phyloP scores from a whole-genome alignment of 106 monocot genomes.

The Phalaenopsis aphrodite region DNA sequence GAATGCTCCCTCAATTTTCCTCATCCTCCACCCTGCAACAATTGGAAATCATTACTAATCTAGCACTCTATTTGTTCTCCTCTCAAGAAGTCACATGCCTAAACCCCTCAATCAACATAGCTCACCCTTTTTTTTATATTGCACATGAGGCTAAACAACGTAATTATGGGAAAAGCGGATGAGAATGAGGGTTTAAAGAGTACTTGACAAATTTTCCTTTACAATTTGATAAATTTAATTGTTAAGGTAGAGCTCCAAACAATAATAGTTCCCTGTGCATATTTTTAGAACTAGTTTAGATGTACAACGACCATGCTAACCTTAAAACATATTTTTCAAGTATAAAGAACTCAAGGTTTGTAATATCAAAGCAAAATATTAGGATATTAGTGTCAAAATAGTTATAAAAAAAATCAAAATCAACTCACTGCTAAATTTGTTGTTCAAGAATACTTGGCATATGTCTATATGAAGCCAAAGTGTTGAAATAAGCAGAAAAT shows the following conservation, averaged over 20 bases:
- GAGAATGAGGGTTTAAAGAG: not conserved
- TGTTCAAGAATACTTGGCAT: not conserved
- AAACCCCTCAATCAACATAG: not conserved
- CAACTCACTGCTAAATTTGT: not conserved
- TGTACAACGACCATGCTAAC: not conserved
- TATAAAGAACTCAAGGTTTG: not conserved
- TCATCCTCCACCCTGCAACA: not conserved
- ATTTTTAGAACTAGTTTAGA: not conserved
- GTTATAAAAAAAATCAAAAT: not conserved
- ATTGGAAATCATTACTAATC: not conserved
- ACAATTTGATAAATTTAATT: not conserved
- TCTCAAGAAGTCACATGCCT: not conserved
- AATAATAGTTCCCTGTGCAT: not conserved
- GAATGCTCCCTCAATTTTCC: not conserved
- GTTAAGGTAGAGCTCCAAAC: not conserved
- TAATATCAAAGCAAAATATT: not conserved
- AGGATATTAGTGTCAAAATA: not conserved
- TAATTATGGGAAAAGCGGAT: too few relatives aligned
- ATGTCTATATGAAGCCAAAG: not conserved
- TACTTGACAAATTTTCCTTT: not conserved
- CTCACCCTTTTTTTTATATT: not conserved
- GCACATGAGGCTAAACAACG: too few relatives aligned
- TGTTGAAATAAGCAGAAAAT: not conserved
- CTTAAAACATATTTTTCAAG: not conserved
- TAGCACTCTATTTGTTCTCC: not conserved